phyloP scores from a whole-genome alignment of 2,329 filamentous ascomycete species.

The Capronia epimyces region DNA sequence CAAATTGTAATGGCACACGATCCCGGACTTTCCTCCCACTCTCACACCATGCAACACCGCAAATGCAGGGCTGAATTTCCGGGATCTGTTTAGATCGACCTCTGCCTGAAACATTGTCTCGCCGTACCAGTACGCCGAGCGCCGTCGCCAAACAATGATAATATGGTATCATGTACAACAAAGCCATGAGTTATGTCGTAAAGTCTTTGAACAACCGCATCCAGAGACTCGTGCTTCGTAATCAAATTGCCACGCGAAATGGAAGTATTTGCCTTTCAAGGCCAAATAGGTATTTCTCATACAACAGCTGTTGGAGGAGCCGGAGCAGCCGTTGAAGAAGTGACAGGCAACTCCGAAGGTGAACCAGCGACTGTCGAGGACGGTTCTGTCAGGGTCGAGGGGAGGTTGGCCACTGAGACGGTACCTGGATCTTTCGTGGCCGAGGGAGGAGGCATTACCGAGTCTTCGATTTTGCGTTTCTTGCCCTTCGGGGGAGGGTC shows the following conservation, averaged over 20 bases:
- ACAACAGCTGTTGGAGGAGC: conserved; percentile 11
- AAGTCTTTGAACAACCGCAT: conserved; percentile 3
- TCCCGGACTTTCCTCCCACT: background rate
- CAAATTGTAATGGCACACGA: background rate
- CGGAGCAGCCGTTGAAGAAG: conserved; percentile 7
- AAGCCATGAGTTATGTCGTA: conserved; percentile 15
- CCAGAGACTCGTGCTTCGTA: background rate
- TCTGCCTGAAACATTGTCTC: conserved; percentile 10
- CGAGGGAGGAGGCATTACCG: conserved; percentile 21
- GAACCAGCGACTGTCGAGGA: conserved; percentile 2
- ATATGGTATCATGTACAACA: conserved; percentile 26
- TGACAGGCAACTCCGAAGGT: conserved; percentile 6
- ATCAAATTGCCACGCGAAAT: background rate
- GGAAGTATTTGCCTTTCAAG: background rate
- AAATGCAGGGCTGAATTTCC: background rate
- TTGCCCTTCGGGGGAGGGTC: conserved; percentile 89
- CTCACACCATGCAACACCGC: conserved; percentile 7
- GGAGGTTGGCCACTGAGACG: conserved; percentile 15
- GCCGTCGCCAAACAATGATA: conserved; percentile 18
- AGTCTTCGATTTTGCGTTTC: conserved; percentile 62
- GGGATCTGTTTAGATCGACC: conserved; percentile 5
- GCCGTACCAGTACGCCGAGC: conserved; percentile 21
- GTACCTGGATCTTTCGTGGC: conserved; percentile 10
- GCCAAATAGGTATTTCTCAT: conserved; percentile 1
- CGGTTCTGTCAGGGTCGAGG: conserved; percentile 18